These are phyloP conservation scores for Naganishia vishniacii DNA, from an alignment of 768 basidiomycete genomes.

Conservation along the genomic window DNA sequence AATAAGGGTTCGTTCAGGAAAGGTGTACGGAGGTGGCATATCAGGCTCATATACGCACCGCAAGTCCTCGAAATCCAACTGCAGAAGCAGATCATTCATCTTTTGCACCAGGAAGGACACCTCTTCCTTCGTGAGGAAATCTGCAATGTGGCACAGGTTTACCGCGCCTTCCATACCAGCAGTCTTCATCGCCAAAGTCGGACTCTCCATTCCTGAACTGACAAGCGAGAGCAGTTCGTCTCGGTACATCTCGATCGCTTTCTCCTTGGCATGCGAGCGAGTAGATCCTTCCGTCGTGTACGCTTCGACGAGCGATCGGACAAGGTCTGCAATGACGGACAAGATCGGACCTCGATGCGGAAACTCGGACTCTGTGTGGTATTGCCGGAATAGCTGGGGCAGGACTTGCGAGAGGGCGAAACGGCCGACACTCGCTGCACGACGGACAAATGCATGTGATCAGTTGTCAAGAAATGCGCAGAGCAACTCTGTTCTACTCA, in stretches of 20 bases:
- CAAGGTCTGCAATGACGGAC: slow-evolving; percentile 54
- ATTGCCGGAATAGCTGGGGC: slow-evolving; percentile 70
- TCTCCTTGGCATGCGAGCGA: slow-evolving; percentile 32
- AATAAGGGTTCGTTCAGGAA: background rate
- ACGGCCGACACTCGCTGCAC: slow-evolving; percentile 61
- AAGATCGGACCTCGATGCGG: slow-evolving; percentile 60
- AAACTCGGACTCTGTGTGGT: slow-evolving; percentile 55
- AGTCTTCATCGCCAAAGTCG: slow-evolving; percentile 52
- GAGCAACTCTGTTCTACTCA: slow-evolving; percentile 50
- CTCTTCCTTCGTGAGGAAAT: slow-evolving; percentile 66
- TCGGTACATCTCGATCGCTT: slow-evolving; percentile 60
- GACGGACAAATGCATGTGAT: slow-evolving; percentile 17
- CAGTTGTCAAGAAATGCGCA: too few species aligned
- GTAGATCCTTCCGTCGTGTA: slow-evolving; percentile 33
- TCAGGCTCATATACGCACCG: slow-evolving; percentile 17
- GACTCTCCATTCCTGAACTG: slow-evolving; percentile 33
- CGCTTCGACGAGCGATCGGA: slow-evolving; percentile 53
- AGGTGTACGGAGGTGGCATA: background rate
- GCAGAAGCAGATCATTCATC: slow-evolving; percentile 63
- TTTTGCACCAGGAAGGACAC: slow-evolving; percentile 71
- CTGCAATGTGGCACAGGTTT: slow-evolving; percentile 61
- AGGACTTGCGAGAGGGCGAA: slow-evolving; percentile 65
- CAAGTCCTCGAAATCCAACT: slow-evolving; percentile 52
- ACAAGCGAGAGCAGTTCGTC: slow-evolving; percentile 61
- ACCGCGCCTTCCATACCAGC: slow-evolving; percentile 64